Conservation (phyloP, 192 early-diverging fungal genomes). For the Dissophora globulifera region DNA sequence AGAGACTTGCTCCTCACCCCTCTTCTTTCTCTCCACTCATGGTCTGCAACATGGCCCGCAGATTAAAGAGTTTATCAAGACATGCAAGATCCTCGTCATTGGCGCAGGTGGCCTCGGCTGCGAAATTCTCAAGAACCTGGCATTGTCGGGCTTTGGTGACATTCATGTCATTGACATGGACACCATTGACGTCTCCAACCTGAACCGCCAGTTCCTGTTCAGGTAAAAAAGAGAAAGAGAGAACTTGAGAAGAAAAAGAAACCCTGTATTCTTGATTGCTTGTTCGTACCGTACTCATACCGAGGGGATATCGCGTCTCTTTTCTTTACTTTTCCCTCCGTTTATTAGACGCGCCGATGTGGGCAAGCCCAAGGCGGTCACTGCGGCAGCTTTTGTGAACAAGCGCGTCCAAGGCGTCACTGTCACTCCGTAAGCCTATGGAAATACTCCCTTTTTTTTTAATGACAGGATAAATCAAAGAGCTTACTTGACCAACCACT, state of each 20-base stretch:
- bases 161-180: slow-evolving; percentile 93
- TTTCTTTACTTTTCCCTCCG: not conserved
- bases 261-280: no score
- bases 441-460: not conserved
- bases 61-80: slow-evolving; percentile 54
- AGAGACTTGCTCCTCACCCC: no score
- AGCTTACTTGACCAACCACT: not conserved
- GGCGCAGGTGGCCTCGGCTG: slow-evolving; percentile 88
- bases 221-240: no score
- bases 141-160: slow-evolving; percentile 80
- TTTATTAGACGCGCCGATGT: slow-evolving; percentile 70
- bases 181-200: slow-evolving; percentile 86
- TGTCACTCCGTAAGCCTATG: slow-evolving; percentile 71
- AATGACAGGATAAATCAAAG: not conserved
- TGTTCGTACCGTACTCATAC: no score
- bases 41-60: no score
- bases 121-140: slow-evolving; percentile 86
- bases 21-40: no score
- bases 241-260: no score
- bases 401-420: slow-evolving; percentile 72
- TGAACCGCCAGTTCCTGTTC: slow-evolving; percentile 88
- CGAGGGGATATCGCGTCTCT: not conserved
- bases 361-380: slow-evolving; percentile 80
- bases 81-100: slow-evolving; percentile 80
- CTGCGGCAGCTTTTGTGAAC: slow-evolving; percentile 81